Evolutionary conservation across 352 stramenopile species (phyloP), one percentile per base, ranked within the genome.

Genomic region (Pythium aphanidermatum): DNA sequence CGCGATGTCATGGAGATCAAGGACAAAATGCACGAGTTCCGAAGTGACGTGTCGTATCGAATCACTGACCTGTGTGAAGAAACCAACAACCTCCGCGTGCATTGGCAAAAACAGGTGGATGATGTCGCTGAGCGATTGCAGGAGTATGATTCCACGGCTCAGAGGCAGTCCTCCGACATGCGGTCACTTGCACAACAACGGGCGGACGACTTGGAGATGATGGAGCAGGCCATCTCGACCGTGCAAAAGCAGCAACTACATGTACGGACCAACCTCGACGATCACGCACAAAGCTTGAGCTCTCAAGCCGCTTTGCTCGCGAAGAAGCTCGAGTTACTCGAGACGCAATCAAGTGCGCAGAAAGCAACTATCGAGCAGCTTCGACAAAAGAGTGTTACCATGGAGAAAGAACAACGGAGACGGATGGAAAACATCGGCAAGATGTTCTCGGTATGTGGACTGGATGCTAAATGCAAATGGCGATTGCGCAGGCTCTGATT

Each of bases 1-100:
- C 74, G 79, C 6, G 79, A 92, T 31, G 71, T 84, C 17, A 86
- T 86, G 63, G 74, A 88, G 29, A 62, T 79, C 23, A 92, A 92
- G 45, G 76, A 92, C 59, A 71, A 65, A 29, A 51, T 83, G 44
- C 74, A 89, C 41, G 73, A 82, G 31, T 63, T 86, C 30, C 75
- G 78, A 39, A 71, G 52, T 25, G 67, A 89, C 44, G 68, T 81
- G 16, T 61, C 62, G 8, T 63, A 44, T 35, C 71, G 72, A 1
- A 72, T 83, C 33, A 79, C 72, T 3, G 61, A 69, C 16, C 63
- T 87, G 5, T 72, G 65, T 45, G 66, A 86, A 46, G 74, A 92
- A 43, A 67, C 72, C n/a, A 80, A 70, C 41, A 78, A 65, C 38
- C 51, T 89, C 21, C 74, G 74, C 4, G 57, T 63, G 6, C 74